Evolutionary conservation across 2,329 filamentous ascomycete genomes (phyloP), one percentile per base, ranked within the genome.

Genomic region (Hymenoscyphus fraxineus): DNA sequence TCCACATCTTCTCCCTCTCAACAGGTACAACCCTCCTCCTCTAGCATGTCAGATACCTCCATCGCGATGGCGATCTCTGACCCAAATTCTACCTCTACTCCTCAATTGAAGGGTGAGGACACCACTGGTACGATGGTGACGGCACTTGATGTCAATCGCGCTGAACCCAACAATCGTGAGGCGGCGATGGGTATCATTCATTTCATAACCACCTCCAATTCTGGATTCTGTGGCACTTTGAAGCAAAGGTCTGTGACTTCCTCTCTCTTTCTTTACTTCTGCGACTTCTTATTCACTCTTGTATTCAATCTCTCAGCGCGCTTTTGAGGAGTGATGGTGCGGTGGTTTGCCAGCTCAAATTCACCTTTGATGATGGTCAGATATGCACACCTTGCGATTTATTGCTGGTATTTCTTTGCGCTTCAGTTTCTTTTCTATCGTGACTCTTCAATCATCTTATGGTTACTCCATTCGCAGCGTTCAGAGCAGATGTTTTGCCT

Each of bases 221-320:
- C 80, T 63, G 85, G 86, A 0, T 91, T 91, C 69, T 76, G 78
- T 15, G 89, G 88, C 19, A 79, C 88, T 15, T 72, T 91, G 72
- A 92, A 92, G 80, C 87, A 89, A 73, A 83, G 86, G 83, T 85
- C 73, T 59, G 70, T 70, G 41, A 27, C 51, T 56, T 13, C 16
- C 32, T 51, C 31, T 32, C 55, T 59, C 58, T 56, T 54, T 19
- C 32, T 44, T 58, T 57, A 67, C 62, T 39, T 31, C 41, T 10
- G n/a, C 44, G 7, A 13, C 3, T 10, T 51, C 3, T n/a, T 51
- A n/a, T 44, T 58, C 2, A 16, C 16, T 38, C 16, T 31, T 60
- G 32, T 54, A 54, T 9, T 40, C 16, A 22, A 47, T 19, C 38
- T 58, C 57, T 27, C 3, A 3, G 27, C 27, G 27, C 27, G 27